These are phyloP conservation scores for Crassisporium funariophilum DNA, from an alignment of 768 basidiomycete genomes.

Conservation along the genomic window DNA sequence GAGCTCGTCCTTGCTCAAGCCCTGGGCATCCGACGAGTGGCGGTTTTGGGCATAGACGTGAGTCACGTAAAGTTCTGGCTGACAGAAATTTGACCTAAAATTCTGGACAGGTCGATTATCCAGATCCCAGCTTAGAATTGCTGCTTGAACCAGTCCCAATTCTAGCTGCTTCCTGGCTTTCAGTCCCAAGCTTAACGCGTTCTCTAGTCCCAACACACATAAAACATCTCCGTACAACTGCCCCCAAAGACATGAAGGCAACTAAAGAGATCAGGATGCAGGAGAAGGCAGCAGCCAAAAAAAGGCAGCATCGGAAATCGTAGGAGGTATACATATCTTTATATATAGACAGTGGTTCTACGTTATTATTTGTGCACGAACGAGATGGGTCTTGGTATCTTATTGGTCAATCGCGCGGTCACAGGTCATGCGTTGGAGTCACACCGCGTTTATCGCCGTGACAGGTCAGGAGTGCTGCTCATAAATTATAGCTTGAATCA, in stretches of 20 bases:
- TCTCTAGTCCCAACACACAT: constrained; percentile 70
- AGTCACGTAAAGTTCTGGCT: constrained; percentile 22
- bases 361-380: too few relatives aligned
- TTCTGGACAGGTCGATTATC: constrained; percentile 8
- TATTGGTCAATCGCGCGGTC: too few relatives aligned
- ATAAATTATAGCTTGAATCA: too few relatives aligned
- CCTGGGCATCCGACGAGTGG: constrained; percentile 66
- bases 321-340: too few relatives aligned
- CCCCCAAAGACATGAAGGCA: constrained; percentile 77
- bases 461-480: too few relatives aligned
- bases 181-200: constrained; percentile 25
- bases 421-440: too few relatives aligned
- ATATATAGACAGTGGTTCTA: too few relatives aligned
- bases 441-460: too few relatives aligned
- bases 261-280: constrained; percentile 59
- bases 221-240: constrained; percentile 78
- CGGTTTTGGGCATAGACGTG: constrained; percentile 72
- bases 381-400: too few relatives aligned
- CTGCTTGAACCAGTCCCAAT: constrained; percentile 54
- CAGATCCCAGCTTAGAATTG: constrained; percentile 19
- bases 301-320: constrained; percentile 9
- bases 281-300: constrained; percentile 52
- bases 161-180: constrained; percentile 68
- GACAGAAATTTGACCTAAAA: neutral
- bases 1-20: constrained; percentile 60